Base-by-base conservation (phyloP, 352 stramenopile genomes). In the Thraustochytrium sp. region DNA sequence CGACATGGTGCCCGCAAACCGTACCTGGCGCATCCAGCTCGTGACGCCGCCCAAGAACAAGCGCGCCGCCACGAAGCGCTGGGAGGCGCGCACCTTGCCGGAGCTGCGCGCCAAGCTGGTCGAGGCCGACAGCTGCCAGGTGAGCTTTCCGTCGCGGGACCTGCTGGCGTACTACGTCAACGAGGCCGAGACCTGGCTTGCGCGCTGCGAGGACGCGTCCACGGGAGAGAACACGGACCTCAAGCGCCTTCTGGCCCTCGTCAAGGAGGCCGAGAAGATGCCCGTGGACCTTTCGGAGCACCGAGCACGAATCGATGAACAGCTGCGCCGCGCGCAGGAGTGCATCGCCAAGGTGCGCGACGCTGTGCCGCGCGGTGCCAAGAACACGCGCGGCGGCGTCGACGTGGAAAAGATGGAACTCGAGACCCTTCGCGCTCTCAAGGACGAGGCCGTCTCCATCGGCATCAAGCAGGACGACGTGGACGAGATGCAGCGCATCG, bases 341-440 rank as follows among this genome's bases (percentile, higher is more conserved):
- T 80, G 68, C 68, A 80, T 80, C 48, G 68, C 68, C 53, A 61
- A 46, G 68, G 68, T 80, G 11, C 18, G 40, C 5, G 23, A 61
- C 31, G 68, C 46, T 9, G 68, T 80, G 23, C 68, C 68, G 23
- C 31, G 37, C 44, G 62, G 11, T 11, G 44, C 36, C 16, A 80
- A 64, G 34, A 65, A 63, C 3, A 80, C 68, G 1, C 68, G 68
- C 46, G 68, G 68, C 21, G 68, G 36, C 4, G n/a, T 29, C 16
- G 68, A 80, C 18, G n/a, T 80, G n/a, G 68, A 65, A 9, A 61
- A 72, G 46, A 80, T 80, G 68, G 68, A 80, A 26, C 31, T 80
- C 37, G 68, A 80, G 26, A 80, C 53, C n/a, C 31, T 80, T 2
- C 68, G 68, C 18, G 46, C 48, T 9, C 51, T 80, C 37, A 61